phyloP scores from a whole-genome alignment of 805 yeast genomes.

The Yarrowia sp. region DNA sequence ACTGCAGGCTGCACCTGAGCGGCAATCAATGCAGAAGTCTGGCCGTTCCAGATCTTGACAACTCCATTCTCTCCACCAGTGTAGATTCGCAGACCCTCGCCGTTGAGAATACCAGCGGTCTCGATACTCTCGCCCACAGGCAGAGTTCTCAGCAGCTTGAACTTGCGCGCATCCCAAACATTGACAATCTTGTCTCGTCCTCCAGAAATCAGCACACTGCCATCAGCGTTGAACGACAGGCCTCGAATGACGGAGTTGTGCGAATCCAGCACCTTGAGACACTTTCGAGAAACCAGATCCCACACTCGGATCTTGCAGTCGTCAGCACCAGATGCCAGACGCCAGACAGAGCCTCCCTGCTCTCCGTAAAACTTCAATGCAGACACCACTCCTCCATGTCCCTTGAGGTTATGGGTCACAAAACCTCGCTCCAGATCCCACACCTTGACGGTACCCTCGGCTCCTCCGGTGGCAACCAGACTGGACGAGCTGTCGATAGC shows the following conservation, averaged over 20 bases:
- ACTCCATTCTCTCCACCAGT: constrained; percentile 78
- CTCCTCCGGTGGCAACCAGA: constrained; percentile 87
- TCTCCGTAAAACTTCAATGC: constrained; percentile 74
- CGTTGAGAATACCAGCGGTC: constrained; percentile 39
- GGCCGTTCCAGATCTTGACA: constrained; percentile 62
- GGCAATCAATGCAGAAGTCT: constrained; percentile 49
- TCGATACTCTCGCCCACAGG: constrained; percentile 59
- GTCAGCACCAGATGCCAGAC: constrained; percentile 69
- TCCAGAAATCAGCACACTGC: constrained; percentile 64
- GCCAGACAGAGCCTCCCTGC: constrained; percentile 63
- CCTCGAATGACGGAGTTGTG: constrained; percentile 88
- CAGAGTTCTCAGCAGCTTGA: constrained; percentile 60
- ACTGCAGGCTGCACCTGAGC: constrained; percentile 42
- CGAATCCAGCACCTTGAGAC: constrained; percentile 60
- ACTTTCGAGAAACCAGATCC: constrained; percentile 69
- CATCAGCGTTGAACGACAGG: constrained; percentile 57
- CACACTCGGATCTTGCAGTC: constrained; percentile 56
- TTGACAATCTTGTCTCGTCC: constrained; percentile 83
- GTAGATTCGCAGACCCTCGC: constrained; percentile 43
- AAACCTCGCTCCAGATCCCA: constrained; percentile 90
- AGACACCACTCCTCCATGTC: constrained; percentile 88
- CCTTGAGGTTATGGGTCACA: constrained; percentile 84
- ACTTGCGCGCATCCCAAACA: constrained; percentile 54
- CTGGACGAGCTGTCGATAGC: constrained; percentile 78
- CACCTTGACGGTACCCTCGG: constrained; percentile 88